Conservation (phyloP, 176 grass and related monocot genomes). For the Zizania latifolia region DNA sequence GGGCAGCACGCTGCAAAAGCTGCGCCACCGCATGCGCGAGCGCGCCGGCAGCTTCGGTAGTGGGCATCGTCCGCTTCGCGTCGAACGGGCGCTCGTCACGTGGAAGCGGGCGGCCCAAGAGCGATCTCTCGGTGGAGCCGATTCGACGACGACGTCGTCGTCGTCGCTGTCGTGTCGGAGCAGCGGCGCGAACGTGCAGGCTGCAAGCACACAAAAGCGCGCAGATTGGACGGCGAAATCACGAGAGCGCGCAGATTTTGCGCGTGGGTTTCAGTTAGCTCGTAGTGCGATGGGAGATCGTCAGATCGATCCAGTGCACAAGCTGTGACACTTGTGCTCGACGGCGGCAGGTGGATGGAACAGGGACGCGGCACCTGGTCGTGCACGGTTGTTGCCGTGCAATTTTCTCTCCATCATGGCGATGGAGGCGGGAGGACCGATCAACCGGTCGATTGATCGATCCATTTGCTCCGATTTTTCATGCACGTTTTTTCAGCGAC, state of each 20-base stretch:
- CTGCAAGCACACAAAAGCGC: not conserved
- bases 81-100: not conserved
- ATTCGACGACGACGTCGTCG: not conserved
- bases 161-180: not conserved
- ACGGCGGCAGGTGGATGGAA: not conserved
- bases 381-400: not conserved
- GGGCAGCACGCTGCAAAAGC: not conserved
- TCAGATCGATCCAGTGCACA: too few species aligned
- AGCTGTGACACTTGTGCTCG: not conserved
- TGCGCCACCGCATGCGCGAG: not conserved
- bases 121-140: not conserved
- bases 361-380: not conserved
- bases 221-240: too few species aligned
- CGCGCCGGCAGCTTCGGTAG: not conserved
- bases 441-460: too few species aligned
- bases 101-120: not conserved
- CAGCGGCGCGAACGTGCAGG: not conserved
- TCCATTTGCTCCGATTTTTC: not conserved
- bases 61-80: not conserved
- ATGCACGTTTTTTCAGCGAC: not conserved
- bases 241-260: not conserved
- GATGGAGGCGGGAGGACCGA: too few species aligned
- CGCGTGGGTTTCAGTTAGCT: not conserved
- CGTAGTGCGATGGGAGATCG: too few species aligned
- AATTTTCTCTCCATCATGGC: not conserved